Percentiles rank a stretch among this genome's conserved stretches.
Evolutionary conservation across 83 land plant species (phyloP).

Genomic region (Thuja plicata): DNA sequence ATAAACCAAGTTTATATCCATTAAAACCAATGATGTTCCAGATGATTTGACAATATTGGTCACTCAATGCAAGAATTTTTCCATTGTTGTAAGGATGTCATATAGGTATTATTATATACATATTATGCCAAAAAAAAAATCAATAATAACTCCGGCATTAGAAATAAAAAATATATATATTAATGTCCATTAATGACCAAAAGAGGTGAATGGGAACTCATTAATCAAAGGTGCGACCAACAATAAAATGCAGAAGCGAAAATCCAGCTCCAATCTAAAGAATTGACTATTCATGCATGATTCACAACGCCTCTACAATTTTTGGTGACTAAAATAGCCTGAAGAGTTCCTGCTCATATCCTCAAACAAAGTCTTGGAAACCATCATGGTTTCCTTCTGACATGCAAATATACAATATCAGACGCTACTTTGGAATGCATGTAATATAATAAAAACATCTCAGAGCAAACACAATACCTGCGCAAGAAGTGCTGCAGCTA

Average conservation of each 20-base stretch:
- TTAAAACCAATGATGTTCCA: no score
- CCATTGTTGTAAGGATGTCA: background rate
- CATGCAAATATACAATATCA: background rate
- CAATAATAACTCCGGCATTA: no score
- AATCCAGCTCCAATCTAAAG: background rate
- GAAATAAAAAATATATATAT: no score
- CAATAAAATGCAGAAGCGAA: background rate
- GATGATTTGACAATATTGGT: background rate
- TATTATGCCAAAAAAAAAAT: background rate
- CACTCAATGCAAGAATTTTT: background rate
- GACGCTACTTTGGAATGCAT: background rate
- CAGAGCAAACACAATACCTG: constrained; percentile 49
- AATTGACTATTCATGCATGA: background rate
- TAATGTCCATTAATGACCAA: background rate
- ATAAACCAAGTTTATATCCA: no score
- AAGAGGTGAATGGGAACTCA: background rate
- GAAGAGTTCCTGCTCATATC: background rate
- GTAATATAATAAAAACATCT: background rate
- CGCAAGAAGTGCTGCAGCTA: constrained; percentile 98
- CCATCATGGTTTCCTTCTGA: background rate
- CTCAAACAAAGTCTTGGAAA: background rate
- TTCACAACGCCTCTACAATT: background rate
- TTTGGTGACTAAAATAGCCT: background rate
- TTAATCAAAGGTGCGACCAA: background rate
- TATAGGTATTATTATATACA: no score